Conservation (phyloP, 805 yeast species). For the Kluyveromyces nonfermentans region DNA sequence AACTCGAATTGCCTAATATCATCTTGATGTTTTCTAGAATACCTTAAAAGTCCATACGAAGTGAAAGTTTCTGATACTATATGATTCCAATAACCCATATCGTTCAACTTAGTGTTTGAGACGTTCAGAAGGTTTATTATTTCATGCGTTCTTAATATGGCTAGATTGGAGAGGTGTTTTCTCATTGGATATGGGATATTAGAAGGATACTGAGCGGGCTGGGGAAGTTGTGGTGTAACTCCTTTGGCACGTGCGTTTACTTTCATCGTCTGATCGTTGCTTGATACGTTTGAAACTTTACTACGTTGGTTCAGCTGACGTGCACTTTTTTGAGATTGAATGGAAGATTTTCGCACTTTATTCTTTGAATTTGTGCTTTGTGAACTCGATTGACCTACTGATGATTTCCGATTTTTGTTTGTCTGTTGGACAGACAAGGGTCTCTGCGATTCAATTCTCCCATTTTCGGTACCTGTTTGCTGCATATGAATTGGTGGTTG, state of each 20-base stretch:
- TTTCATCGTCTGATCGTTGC: background rate
- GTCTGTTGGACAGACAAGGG: background rate
- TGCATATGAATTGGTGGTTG: background rate
- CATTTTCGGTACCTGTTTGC: background rate
- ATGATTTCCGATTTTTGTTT: background rate
- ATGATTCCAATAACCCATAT: slow-evolving; percentile 41
- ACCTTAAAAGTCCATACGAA: slow-evolving; percentile 40
- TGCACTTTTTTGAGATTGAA: background rate
- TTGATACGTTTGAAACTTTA: background rate
- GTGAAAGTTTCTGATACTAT: slow-evolving; percentile 43
- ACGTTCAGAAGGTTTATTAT: slow-evolving; percentile 39
- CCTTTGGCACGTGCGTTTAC: background rate
- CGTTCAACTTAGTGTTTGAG: slow-evolving; percentile 35
- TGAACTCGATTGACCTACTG: background rate
- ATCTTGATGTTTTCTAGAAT: slow-evolving; percentile 36
- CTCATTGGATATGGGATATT: slow-evolving; percentile 22
- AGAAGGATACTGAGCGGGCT: background rate
- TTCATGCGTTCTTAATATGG: slow-evolving; percentile 42
- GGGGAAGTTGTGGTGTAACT: background rate
- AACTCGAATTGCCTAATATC: slow-evolving; percentile 55
- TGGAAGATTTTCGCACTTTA: background rate
- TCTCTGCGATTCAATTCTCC: background rate
- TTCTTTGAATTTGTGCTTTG: background rate
- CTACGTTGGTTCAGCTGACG: background rate
- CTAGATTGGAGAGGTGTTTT: slow-evolving; percentile 38